Conservation (phyloP, 1,284 basidiomycete species). For the Papiliotrema fonsecae region DNA sequence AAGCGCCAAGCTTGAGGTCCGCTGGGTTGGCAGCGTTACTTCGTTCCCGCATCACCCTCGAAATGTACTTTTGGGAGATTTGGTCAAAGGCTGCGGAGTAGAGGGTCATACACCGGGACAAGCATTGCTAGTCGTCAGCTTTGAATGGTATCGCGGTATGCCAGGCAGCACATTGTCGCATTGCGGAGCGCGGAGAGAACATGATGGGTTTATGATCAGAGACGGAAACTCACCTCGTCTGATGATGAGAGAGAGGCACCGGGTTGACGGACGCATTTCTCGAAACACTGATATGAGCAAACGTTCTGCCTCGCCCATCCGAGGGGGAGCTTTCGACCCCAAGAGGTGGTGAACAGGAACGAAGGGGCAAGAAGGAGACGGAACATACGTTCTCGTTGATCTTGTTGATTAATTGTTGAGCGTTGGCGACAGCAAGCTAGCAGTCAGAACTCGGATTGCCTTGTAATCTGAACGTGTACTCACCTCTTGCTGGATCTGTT, state of each 20-base stretch:
- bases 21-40: background rate
- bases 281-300: conserved; percentile 37
- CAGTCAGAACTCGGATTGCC: background rate
- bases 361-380: background rate
- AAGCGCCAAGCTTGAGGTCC: background rate
- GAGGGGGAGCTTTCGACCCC: too few relatives aligned
- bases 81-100: conserved; percentile 49
- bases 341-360: too few relatives aligned
- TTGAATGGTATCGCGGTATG: too few relatives aligned
- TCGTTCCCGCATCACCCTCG: conserved; percentile 39
- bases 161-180: too few relatives aligned
- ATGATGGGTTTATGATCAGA: background rate
- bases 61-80: conserved; percentile 44
- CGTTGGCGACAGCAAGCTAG: conserved; percentile 45
- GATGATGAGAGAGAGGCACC: conserved; percentile 36
- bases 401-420: conserved; percentile 49
- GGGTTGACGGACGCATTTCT: conserved; percentile 45
- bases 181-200: background rate
- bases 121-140: conserved; percentile 33
- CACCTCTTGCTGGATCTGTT: conserved; percentile 45
- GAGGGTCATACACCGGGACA: conserved; percentile 46
- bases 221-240: conserved; percentile 36
- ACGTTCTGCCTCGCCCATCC: too few relatives aligned
- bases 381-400: conserved; percentile 48
- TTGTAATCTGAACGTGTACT: conserved; percentile 1